Conservation (phyloP, 805 yeast species). For the Danielia reshetovae region DNA sequence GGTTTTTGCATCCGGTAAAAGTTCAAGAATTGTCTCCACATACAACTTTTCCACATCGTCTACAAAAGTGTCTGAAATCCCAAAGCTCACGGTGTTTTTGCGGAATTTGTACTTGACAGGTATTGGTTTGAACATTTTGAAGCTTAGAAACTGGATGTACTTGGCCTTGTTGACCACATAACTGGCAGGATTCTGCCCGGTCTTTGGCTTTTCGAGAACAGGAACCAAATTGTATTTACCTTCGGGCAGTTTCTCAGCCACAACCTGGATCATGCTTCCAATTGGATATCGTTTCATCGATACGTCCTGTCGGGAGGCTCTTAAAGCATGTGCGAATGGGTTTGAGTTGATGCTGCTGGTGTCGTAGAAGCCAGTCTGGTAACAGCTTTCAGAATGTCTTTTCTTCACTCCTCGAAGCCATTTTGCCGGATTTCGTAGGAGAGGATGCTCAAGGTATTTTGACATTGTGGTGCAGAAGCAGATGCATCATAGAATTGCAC, state of each 20-base stretch:
- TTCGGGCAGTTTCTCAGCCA: slow-evolving; percentile 7
- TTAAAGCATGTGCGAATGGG: slow-evolving; percentile 26
- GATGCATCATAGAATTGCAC: no score
- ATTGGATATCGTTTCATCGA: slow-evolving; percentile 22
- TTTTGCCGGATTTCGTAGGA: slow-evolving; percentile 27
- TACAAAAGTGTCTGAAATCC: slow-evolving; percentile 10
- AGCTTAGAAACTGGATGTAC: slow-evolving; percentile 18
- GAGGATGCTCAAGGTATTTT: slow-evolving; percentile 25
- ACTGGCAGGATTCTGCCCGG: slow-evolving; percentile 19
- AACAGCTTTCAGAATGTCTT: slow-evolving; percentile 20
- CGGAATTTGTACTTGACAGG: slow-evolving; percentile 23
- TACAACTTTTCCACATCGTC: slow-evolving; percentile 11
- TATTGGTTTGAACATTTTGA: slow-evolving; percentile 17
- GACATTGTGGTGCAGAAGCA: no score
- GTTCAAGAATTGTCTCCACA: slow-evolving; percentile 3
- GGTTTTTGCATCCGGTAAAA: not conserved
- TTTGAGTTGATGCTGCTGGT: slow-evolving; percentile 16
- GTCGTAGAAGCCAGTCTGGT: slow-evolving; percentile 17
- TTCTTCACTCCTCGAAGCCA: slow-evolving; percentile 20
- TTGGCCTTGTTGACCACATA: slow-evolving; percentile 23
- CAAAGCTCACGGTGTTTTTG: slow-evolving; percentile 6
- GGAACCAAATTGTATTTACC: slow-evolving; percentile 13
- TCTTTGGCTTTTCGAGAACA: slow-evolving; percentile 12
- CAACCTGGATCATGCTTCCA: slow-evolving; percentile 23
- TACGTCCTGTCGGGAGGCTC: slow-evolving; percentile 25